Conservation (phyloP, 179 eudicot species). For the Gypsophila paniculata region DNA sequence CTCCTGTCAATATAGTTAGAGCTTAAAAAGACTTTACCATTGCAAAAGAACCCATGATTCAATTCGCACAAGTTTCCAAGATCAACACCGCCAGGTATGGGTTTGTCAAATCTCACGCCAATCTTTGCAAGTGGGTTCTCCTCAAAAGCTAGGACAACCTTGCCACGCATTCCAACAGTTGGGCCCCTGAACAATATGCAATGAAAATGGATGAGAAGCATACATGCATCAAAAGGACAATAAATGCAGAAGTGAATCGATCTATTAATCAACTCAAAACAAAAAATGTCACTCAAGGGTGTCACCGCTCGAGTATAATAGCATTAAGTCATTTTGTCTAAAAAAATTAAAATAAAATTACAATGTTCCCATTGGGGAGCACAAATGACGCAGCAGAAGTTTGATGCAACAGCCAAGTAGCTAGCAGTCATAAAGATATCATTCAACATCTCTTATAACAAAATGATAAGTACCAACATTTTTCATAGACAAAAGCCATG, state of each 20-base stretch:
- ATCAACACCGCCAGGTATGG: conserved; percentile 76
- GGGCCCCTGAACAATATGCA: conserved; percentile 60
- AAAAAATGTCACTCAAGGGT: neutral
- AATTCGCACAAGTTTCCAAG: conserved; percentile 71
- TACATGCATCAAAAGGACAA: neutral
- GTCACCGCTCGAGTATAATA: neutral
- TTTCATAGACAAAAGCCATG: too few relatives aligned
- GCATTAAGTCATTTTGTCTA: neutral
- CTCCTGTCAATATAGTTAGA: conserved; percentile 11
- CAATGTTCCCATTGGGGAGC: neutral
- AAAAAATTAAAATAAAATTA: neutral
- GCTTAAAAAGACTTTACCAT: conserved; percentile 42
- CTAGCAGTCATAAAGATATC: conserved; percentile 1
- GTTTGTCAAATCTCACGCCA: conserved; percentile 86
- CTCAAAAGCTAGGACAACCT: conserved; percentile 77
- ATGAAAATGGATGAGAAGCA: conserved; percentile 12
- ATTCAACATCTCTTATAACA: neutral
- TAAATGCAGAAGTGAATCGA: neutral
- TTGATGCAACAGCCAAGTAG: neutral
- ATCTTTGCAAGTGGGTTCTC: conserved; percentile 77
- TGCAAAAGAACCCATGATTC: conserved; percentile 88
- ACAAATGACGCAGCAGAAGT: neutral
- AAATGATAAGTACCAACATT: neutral
- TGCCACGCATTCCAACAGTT: conserved; percentile 69
- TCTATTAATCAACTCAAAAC: neutral